These are phyloP conservation scores for Talaromyces thailandensis DNA, from an alignment of 495 filamentous ascomycete genomes.

Conservation along the genomic window DNA sequence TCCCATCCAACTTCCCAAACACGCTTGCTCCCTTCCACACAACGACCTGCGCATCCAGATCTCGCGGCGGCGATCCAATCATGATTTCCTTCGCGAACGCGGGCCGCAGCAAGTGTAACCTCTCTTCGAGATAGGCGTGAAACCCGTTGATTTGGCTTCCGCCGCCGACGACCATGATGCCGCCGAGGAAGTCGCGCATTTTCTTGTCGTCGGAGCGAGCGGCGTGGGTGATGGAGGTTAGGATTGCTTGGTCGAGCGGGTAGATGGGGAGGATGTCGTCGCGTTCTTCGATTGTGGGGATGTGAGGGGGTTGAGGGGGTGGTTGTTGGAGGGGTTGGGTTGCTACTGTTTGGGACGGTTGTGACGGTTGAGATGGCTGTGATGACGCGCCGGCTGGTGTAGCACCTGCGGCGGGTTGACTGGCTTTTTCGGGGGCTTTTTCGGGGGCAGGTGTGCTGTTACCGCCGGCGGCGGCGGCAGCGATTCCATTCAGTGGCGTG, in stretches of 20 bases:
- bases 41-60: conserved; percentile 90
- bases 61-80: conserved; percentile 77
- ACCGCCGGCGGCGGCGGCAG: conserved; percentile 33
- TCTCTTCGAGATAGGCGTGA: conserved; percentile 69
- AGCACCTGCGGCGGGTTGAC: conserved; percentile 65
- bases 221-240: conserved; percentile 79
- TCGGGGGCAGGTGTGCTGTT: conserved; percentile 21
- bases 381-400: conserved; percentile 48
- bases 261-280: conserved; percentile 75
- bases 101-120: conserved; percentile 58
- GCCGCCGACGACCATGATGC: conserved; percentile 93
- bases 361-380: background rate
- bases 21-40: conserved; percentile 97
- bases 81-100: conserved; percentile 73
- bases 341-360: conserved; percentile 26
- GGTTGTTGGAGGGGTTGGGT: conserved; percentile 24
- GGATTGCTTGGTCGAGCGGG: conserved; percentile 80
- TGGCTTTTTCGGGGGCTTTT: background rate
- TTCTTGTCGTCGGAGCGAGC: conserved; percentile 86
- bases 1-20: conserved; percentile 78
- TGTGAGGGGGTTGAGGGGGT: conserved; percentile 22
- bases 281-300: conserved; percentile 49
- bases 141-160: conserved; percentile 74
- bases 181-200: conserved; percentile 79
- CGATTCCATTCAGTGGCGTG: conserved; percentile 42